These are phyloP conservation scores for Termitomyces sp. DNA, from an alignment of 768 basidiomycete genomes.

Conservation along the genomic window DNA sequence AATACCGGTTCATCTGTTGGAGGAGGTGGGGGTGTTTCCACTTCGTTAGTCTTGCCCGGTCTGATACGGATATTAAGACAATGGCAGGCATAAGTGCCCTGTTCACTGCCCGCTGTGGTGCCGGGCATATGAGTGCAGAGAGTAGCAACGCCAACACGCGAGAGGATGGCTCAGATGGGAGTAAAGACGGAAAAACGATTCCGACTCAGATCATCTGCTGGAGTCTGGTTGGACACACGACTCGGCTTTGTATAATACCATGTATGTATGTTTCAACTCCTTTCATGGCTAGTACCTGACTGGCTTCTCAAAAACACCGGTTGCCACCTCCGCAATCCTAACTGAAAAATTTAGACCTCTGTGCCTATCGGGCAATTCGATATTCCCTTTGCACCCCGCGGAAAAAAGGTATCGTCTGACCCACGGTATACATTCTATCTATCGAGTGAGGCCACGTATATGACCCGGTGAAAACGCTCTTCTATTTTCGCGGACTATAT, in stretches of 20 bases:
- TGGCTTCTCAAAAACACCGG: constrained; percentile 1
- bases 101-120: constrained; percentile 18
- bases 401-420: constrained; percentile 11
- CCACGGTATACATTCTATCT: constrained; percentile 12
- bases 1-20: constrained; percentile 38
- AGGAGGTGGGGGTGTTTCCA: constrained; percentile 32
- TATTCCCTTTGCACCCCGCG: constrained; percentile 8
- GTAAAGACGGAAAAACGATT: constrained; percentile 23
- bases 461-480: not conserved
- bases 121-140: constrained; percentile 26
- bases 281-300: not conserved
- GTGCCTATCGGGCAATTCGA: constrained; percentile 1
- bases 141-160: constrained; percentile 1
- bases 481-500: constrained; percentile 16
- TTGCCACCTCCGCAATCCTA: constrained; percentile 11
- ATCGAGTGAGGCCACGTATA: not conserved
- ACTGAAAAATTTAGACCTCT: not conserved
- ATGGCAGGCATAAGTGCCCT: constrained; percentile 49
- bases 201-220: constrained; percentile 39
- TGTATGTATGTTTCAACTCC: constrained; percentile 14
- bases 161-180: constrained; percentile 14
- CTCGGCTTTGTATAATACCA: constrained; percentile 6
- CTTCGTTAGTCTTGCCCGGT: constrained; percentile 28
- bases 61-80: constrained; percentile 70
- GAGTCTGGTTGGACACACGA: constrained; percentile 1